Percentiles rank a stretch among this genome's conserved stretches.
These are phyloP conservation scores for Auricularia sp. DNA, from an alignment of 768 basidiomycete genomes.

Conservation along the genomic window DNA sequence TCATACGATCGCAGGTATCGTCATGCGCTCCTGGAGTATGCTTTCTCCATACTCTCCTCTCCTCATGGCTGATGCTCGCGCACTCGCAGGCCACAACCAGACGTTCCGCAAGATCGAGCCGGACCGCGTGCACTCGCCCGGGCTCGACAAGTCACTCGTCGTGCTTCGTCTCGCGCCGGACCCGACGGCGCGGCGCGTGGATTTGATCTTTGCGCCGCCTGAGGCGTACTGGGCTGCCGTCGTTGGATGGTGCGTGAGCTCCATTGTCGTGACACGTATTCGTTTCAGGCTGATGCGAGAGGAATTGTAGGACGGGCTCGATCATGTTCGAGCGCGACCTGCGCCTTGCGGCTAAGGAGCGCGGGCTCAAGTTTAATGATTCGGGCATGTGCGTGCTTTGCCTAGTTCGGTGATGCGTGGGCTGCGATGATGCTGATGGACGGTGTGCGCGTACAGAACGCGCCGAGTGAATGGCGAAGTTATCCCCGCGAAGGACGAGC, in stretches of 20 bases:
- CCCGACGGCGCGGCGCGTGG: conserved; percentile 40
- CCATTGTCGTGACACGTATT: neutral
- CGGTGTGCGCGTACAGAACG: neutral
- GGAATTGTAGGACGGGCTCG: conserved; percentile 60
- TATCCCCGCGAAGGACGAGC: conserved; percentile 53
- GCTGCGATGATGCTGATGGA: too few relatives aligned
- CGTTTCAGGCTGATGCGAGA: neutral
- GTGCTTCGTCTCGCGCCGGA: conserved; percentile 57
- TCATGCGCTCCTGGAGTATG: neutral
- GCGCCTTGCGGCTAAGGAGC: conserved; percentile 51
- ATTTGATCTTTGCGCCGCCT: conserved; percentile 71
- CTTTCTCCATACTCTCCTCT: neutral
- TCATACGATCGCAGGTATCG: neutral
- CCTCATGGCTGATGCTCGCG: neutral
- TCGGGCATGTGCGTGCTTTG: conserved; percentile 53
- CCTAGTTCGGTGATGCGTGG: too few relatives aligned
- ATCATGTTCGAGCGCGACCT: conserved; percentile 86
- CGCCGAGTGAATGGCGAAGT: conserved; percentile 41
- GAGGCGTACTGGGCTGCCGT: conserved; percentile 82
- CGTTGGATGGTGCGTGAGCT: conserved; percentile 60
- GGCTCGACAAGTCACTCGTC: conserved; percentile 76
- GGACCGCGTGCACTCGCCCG: conserved; percentile 59
- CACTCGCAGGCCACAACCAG: neutral
- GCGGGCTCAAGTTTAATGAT: conserved; percentile 48
- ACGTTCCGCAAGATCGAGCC: conserved; percentile 44